Base-by-base conservation (phyloP, 805 yeast genomes). In the Kodamaea laetipori region DNA sequence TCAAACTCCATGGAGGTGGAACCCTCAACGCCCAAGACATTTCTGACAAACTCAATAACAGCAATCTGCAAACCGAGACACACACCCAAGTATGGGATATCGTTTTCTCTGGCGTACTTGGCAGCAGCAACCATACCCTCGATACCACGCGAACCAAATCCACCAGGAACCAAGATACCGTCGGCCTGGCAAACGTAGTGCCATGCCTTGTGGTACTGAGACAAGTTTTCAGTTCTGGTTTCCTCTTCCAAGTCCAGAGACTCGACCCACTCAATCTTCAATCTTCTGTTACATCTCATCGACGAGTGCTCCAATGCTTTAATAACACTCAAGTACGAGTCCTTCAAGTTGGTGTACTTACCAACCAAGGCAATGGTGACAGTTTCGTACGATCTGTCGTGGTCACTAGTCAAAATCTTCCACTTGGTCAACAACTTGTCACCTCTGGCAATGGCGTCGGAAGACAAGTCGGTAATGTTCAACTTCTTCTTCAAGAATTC, bases 81-180 rank as follows among this genome's bases (percentile, higher is more conserved):
- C 50, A 94, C 95, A 65, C 99, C 99, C 60, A 94, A 76, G 69
- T 84, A 94, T 39, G 99, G 99, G 46, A 89, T 79, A 59, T 84
- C 79, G 72, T 89, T 89, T 67, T 86, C 96, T 72, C 99, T 84
- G n/a, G 99, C 99, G 85, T 95, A 94, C 67, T 87, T 85, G 43
- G 97, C 95, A 47, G 98, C 99, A 28, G 87, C 73, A 63, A 94
- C 76, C 99, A 94, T 94, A 57, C 99, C 99, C 71, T 94, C 98
- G 47, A 89, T 88, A 69, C 99, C 99, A 67, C 99, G 84, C 39
- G 81, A 69, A 47, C 99, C 99, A 61, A 94, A 94, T 1, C 99
- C 99, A 62, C 99, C 99, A 30, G 99, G 99, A 45, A 94, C 97
- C 47, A 94, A 77, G 51, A 94, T 86, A 67, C 99, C 98, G 66